These are phyloP conservation scores for Insectozyma bohioensis DNA, from an alignment of 1,139 yeast species.

Conservation along the genomic window DNA sequence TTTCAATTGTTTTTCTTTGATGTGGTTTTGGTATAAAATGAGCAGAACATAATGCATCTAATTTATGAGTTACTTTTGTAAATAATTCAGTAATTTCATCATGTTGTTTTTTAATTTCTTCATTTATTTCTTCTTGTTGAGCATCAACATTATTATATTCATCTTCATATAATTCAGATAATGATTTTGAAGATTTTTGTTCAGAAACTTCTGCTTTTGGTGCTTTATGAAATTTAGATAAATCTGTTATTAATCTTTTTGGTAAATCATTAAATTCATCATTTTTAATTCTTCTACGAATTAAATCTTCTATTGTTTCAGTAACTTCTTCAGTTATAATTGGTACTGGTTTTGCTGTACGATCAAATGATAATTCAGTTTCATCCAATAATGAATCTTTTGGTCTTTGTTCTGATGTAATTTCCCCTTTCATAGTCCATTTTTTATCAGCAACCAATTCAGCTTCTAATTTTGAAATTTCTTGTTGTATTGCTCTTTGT, in stretches of 20 bases:
- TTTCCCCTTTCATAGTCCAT: constrained; percentile 96
- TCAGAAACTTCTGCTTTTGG: constrained; percentile 70
- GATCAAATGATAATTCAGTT: constrained; percentile 44
- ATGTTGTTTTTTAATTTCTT: constrained; percentile 69
- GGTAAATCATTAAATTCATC: constrained; percentile 85
- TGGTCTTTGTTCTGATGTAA: constrained; percentile 77
- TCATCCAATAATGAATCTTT: constrained; percentile 66
- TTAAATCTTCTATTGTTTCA: constrained; percentile 83
- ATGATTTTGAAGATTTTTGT: constrained; percentile 79
- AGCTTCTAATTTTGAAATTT: constrained; percentile 75
- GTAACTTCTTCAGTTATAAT: constrained; percentile 88
- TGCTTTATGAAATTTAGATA: constrained; percentile 53
- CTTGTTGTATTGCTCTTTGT: constrained; percentile 71
- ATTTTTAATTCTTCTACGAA: constrained; percentile 72
- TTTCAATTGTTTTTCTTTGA: constrained; percentile 66
- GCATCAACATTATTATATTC: constrained; percentile 58
- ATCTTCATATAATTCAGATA: constrained; percentile 91
- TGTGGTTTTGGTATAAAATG: constrained; percentile 92
- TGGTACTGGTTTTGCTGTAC: constrained; percentile 66
- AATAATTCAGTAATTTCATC: constrained; percentile 73
- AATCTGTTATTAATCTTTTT: constrained; percentile 65
- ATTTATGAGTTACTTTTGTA: constrained; percentile 61
- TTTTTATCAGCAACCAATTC: constrained; percentile 88
- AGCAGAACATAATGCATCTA: constrained; percentile 89
- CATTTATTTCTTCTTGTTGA: constrained; percentile 46